Conservation (phyloP, 1,284 basidiomycete species). For the Sporisorium graminicola region DNA sequence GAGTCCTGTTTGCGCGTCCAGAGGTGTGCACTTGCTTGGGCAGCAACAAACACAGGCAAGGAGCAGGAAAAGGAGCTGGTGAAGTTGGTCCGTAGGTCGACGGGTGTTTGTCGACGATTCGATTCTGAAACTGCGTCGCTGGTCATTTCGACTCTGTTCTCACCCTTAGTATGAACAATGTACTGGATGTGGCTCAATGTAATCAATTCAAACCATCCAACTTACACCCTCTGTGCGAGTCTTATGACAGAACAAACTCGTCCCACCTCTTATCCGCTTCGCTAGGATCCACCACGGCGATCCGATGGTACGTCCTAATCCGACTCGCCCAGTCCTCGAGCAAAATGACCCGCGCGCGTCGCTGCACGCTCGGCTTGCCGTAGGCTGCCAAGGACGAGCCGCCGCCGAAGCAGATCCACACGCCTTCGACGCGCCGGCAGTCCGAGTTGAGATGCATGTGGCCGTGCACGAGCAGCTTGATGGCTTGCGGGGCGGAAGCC, state of each 20-base stretch:
- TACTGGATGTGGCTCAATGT: no score
- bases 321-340: slow-evolving; percentile 82
- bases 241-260: slow-evolving; percentile 33
- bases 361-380: slow-evolving; percentile 32
- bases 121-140: slow-evolving; percentile 19
- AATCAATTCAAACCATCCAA: neutral
- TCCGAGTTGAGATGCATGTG: slow-evolving; percentile 75
- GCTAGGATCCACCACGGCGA: slow-evolving; percentile 71
- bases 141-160: slow-evolving; percentile 23
- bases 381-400: slow-evolving; percentile 73
- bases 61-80: slow-evolving; percentile 1
- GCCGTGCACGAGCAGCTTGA: slow-evolving; percentile 56
- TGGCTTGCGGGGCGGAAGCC: slow-evolving; percentile 20
- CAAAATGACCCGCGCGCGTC: slow-evolving; percentile 52
- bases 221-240: neutral
- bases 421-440: slow-evolving; percentile 82
- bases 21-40: slow-evolving; percentile 7
- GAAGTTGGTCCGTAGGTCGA: slow-evolving; percentile 14
- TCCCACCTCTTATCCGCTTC: slow-evolving; percentile 18
- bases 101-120: slow-evolving; percentile 19
- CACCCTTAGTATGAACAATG: neutral
- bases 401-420: slow-evolving; percentile 96
- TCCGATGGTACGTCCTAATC: slow-evolving; percentile 88
- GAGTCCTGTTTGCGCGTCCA: slow-evolving; percentile 14
- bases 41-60: neutral